Base-by-base conservation (phyloP, 257 asterid genomes). In the Cinchona pubescens region DNA sequence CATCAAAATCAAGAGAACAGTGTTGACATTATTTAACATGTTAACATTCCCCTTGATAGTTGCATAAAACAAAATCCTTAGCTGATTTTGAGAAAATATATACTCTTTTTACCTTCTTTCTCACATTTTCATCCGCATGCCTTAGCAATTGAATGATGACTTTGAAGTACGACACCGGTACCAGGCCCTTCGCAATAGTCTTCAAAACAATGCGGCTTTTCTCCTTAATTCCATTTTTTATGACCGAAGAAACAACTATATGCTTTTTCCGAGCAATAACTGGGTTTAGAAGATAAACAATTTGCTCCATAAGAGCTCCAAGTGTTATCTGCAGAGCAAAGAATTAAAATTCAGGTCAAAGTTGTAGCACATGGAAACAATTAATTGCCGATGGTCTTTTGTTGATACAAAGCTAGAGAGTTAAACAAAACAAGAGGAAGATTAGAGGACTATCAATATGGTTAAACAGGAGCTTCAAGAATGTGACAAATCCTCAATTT, bases 261-360 rank as follows among this genome's bases (percentile, higher is more conserved):
- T 83, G 81, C 80, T 85, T 86, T 84, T 86, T 85, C 69, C 76
- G 88, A 3, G 65, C 79, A 81, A 91, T 95, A 32, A 86, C 80
- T 67, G 83, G 73, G 79, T 83, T 93, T 67, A 86, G 84, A 81
- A 86, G 89, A 80, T 64, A 83, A 55, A 95, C 90, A 74, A 84
- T 86, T 82, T 86, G 91, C 87, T 91, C 97, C 96, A 90, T 81
- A 23, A 95, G 89, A 37, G 82, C 88, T 46, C 98, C 97, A 82
- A 84, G 76, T 81, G 90, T 80, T 67, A 66, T 62, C 99, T 94
- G 94, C 87, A 85, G 58, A 84, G 69, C 77, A 72, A 76, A 74
- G 40, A 45, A n/a, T 19, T 3, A 69, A 16, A 21, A 53, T 48
- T 30, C 59, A 48, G 62, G 42, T 55, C 29, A n/a, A 55, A 55